These are phyloP conservation scores for Pythium aphanidermatum DNA, from an alignment of 352 stramenopile species.

Conservation along the genomic window DNA sequence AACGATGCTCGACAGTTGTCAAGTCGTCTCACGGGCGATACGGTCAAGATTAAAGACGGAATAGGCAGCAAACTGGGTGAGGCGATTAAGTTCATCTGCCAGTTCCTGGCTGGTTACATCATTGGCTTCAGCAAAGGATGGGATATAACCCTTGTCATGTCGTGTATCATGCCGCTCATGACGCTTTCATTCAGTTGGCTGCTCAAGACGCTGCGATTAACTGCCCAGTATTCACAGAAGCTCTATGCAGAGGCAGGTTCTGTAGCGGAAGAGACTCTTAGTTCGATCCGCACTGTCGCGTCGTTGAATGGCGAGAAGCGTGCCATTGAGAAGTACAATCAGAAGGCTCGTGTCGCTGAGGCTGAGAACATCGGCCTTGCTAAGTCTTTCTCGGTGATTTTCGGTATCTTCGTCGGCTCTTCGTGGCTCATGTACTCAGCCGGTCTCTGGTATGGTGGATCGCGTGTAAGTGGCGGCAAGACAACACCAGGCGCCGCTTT, in stretches of 20 bases:
- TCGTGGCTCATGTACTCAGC: conserved; percentile 24
- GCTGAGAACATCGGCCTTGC: conserved; percentile 24
- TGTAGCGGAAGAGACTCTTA: conserved; percentile 32
- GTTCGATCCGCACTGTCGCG: conserved; percentile 28
- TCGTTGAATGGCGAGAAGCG: conserved; percentile 26
- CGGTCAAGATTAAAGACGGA: conserved; percentile 27
- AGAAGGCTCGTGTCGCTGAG: conserved; percentile 22
- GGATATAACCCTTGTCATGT: conserved; percentile 34
- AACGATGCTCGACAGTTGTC: conserved; percentile 19
- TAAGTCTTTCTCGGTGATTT: conserved; percentile 18
- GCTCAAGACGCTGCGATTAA: conserved; percentile 21
- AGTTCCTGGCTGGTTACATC: conserved; percentile 25
- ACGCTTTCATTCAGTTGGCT: conserved; percentile 22
- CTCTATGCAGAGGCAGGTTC: conserved; percentile 28
- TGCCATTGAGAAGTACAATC: conserved; percentile 22
- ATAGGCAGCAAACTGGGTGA: conserved; percentile 38
- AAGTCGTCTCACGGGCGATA: conserved; percentile 15
- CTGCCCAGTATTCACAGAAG: conserved; percentile 18
- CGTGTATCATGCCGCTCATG: conserved; percentile 27
- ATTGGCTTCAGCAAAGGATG: conserved; percentile 33
- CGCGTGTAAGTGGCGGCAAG: conserved; percentile 20
- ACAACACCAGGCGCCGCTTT: conserved; percentile 25
- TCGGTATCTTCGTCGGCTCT: conserved; percentile 23
- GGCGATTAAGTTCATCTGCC: conserved; percentile 18
- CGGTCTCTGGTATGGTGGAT: conserved; percentile 28